Base-by-base conservation (phyloP, 495 filamentous ascomycete genomes). In the Cercophora samala region DNA sequence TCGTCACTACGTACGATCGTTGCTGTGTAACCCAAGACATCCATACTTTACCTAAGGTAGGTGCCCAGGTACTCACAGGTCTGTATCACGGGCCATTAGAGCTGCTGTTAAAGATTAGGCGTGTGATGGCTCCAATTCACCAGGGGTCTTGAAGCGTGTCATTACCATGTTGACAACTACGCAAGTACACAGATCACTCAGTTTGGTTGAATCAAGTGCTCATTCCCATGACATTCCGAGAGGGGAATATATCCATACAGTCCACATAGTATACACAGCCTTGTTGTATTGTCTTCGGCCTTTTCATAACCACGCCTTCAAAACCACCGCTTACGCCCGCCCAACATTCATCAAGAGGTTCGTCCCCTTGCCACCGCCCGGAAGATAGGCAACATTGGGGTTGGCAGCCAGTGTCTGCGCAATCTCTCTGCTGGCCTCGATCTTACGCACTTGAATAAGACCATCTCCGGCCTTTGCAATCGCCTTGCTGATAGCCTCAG, bases 401-500 rank as follows among this genome's bases (percentile, higher is more conserved):
- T 99, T 99, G 53, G 77, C 79, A 26, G 93, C 87, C 75, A 99
- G 77, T 70, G 92, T 93, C 83, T 92, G 86, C 25, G 95, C 95
- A 79, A 99, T 97, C 79, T 98, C 96, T 79, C 89, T 91, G 79
- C 91, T 94, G 59, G 95, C 96, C 81, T 99, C 95, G 76, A 99
- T 97, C 79, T 93, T 87, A 79, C 95, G 85, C 75, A 99, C 98
- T 88, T 91, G 86, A 68, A 99, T 92, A 74, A 99, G 83, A 5
- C 95, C 95, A 79, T 92, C 93, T 61, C 95, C 95, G 37, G 87
- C 85, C 87, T 93, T 97, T 74, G 92, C 91, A 64, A 99, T 92
- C 6, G 95, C 89, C 83, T 87, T 93, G 82, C 85, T 87, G 78
- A 99, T 97, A 63, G 93, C 94, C 58, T 98, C 96, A 62, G 95